Evolutionary conservation across 2,329 filamentous ascomycete species (phyloP).

Genomic region (Penicillium glabrum): DNA sequence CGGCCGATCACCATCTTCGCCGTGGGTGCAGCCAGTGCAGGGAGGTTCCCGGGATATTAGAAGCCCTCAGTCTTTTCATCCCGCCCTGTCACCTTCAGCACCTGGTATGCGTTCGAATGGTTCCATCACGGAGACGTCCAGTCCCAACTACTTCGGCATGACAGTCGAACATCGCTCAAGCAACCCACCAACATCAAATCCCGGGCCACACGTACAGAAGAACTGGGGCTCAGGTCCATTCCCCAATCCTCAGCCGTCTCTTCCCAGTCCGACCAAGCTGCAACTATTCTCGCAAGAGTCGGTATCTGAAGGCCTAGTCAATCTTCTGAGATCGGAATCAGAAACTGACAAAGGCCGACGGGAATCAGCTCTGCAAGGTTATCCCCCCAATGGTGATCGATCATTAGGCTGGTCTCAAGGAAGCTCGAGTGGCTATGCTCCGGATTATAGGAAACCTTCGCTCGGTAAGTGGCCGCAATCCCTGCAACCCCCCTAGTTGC

Average conservation of each 20-base stretch:
- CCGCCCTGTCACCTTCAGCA: constrained; percentile 22
- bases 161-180: constrained; percentile 57
- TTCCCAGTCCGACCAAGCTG: constrained; percentile 48
- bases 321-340: constrained; percentile 56
- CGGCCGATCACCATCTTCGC: constrained; percentile 33
- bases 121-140: constrained; percentile 42
- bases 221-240: constrained; percentile 72
- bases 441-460: constrained; percentile 1
- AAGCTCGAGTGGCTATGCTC: not conserved
- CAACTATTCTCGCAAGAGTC: constrained; percentile 58
- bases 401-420: not conserved
- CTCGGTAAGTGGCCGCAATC: constrained; percentile 8
- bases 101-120: constrained; percentile 16
- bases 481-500: not conserved
- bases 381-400: constrained; percentile 14
- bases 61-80: constrained; percentile 15
- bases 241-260: constrained; percentile 65
- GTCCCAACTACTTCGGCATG: constrained; percentile 87
- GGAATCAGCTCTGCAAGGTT: constrained; percentile 19
- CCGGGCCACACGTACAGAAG: constrained; percentile 60
- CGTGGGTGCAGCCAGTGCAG: constrained; percentile 29
- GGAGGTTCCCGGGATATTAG: constrained; percentile 17
- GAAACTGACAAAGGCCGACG: constrained; percentile 18
- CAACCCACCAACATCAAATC: constrained; percentile 62
- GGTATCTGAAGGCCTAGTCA: constrained; percentile 77